Base-by-base conservation (phyloP, 768 basidiomycete species). In the Tulasnella sp. region DNA sequence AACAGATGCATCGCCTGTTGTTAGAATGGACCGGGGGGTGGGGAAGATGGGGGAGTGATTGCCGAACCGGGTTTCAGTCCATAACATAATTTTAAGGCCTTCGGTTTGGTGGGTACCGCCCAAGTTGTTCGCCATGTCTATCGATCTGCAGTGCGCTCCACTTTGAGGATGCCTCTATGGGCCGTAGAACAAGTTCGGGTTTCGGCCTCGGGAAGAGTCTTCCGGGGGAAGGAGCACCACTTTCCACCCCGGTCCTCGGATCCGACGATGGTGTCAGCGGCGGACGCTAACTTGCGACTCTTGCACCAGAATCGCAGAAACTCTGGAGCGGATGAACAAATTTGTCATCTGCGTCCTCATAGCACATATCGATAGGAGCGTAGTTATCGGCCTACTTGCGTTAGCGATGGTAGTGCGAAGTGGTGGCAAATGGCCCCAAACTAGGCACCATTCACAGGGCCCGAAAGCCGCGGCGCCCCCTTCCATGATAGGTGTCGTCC, bases 61-160 rank as follows among this genome's bases (percentile, higher is more conserved):
- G 54, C 71, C 78, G 39, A 76, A 79, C 67, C 49, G 45, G 67
- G 37, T n/a, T 1, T 49, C 34, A 38, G 72, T 40, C 70, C 71
- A 37, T 29, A 68, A 69, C 52, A 72, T 52, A 74, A 58, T 31
- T 54, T 15, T 36, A 73, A 37, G 45, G 31, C 29, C n/a, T 42
- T 64, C n/a, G 36, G n/a, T 29, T 25, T 29, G 1, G 29, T 11
- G 25, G 25, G 17, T 67, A 74, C 86, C 71, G 76, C 90, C 91
- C 91, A 49, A 90, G 85, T 77, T 87, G 86, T 81, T 92, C 89
- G 36, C 87, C 90, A 82, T 93, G 92, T 0, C 91, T 91, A 82
- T 93, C 92, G 74, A 94, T 90, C 82, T 93, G 92, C 38, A 94
- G 85, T 29, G 92, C 92, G 79, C 86, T 89, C 92, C 92, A 94